Conservation (phyloP, 2,329 filamentous ascomycete species). For the Teratosphaeria nubilosa region DNA sequence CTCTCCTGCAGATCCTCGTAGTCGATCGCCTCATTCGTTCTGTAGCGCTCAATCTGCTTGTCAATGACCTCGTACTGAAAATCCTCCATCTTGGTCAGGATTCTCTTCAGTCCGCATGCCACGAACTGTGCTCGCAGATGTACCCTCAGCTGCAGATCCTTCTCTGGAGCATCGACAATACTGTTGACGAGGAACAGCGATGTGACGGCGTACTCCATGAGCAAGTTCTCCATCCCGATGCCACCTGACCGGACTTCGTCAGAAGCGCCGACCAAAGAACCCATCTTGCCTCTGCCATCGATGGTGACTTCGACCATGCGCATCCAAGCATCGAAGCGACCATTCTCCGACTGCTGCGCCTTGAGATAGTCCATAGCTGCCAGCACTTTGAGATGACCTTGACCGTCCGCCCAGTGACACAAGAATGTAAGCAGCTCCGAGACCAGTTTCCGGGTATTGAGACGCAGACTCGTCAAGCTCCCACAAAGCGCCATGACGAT, state of each 20-base stretch:
- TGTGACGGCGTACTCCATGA: constrained; percentile 97
- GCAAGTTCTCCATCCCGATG: constrained; percentile 94
- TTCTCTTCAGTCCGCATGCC: constrained; percentile 87
- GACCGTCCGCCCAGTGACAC: constrained; percentile 82
- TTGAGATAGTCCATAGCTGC: constrained; percentile 91
- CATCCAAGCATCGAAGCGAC: constrained; percentile 97
- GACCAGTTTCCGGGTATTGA: constrained; percentile 87
- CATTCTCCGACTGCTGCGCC: constrained; percentile 77
- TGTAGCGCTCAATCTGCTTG: constrained; percentile 92
- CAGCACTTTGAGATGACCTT: constrained; percentile 87
- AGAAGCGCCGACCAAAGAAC: constrained; percentile 89
- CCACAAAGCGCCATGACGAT: constrained; percentile 80
- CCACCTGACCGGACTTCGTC: constrained; percentile 93
- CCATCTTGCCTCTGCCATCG: constrained; percentile 97
- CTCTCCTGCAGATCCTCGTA: constrained; percentile 94
- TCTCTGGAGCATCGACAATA: constrained; percentile 82
- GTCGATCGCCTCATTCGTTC: constrained; percentile 90
- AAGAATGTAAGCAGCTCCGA: constrained; percentile 94
- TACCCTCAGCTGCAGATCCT: constrained; percentile 80
- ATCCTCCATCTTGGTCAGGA: constrained; percentile 91
- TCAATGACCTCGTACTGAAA: constrained; percentile 98
- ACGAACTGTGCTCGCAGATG: constrained; percentile 95
- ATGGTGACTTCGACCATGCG: constrained; percentile 94
- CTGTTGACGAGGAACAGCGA: constrained; percentile 94
- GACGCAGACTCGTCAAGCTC: constrained; percentile 75